Evolutionary conservation across 192 early-diverging fungal species (phyloP), one percentile per base, ranked within the genome.

Genomic region (Backusella westeae): DNA sequence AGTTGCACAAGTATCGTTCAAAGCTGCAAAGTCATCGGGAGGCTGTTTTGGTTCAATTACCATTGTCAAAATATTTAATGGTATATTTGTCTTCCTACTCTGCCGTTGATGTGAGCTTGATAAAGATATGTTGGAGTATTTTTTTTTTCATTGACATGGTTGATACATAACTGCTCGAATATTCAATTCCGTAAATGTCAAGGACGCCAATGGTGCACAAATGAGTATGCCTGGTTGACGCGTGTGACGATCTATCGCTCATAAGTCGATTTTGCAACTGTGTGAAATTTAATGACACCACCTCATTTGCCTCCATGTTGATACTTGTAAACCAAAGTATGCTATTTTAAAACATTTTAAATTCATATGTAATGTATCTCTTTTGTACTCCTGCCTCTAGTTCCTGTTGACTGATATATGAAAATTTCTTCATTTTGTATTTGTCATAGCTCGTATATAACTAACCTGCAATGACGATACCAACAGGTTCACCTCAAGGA

Each of bases 21-120:
- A 88, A 8, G 96, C 93, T 39, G 91, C 90, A 85, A 93, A 92
- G 4, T 98, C 84, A 46, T 96, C 96, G 6, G 97, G 98, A 39
- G 98, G 97, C 59, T 91, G 92, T 80, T 93, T 98, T 76, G 92
- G 94, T 83, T 99, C 98, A 68, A 99, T 99, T 67, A 99, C 98
- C 98, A 71, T 97, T 99, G 88, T 99, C 97, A 87, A 99, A 99
- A 80, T 94, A 99, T 72, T 96, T 92, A 77, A 99, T 99, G 17
- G 96, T 96, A 99, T 99, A 72, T 94, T 89, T 85, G 98, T 98
- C 96, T 85, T 99, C 97, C 88, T 99, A 97, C 86, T 99, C 98
- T 4, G 95, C 89, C 85, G 98, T 99, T 52, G 98, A 87, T 26
- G 98, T 98, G 67, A 99, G 83, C 84, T 99, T 95, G 70, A 99